Base-by-base conservation (phyloP, 495 filamentous ascomycete species). In the Daldinia bambusicola region DNA sequence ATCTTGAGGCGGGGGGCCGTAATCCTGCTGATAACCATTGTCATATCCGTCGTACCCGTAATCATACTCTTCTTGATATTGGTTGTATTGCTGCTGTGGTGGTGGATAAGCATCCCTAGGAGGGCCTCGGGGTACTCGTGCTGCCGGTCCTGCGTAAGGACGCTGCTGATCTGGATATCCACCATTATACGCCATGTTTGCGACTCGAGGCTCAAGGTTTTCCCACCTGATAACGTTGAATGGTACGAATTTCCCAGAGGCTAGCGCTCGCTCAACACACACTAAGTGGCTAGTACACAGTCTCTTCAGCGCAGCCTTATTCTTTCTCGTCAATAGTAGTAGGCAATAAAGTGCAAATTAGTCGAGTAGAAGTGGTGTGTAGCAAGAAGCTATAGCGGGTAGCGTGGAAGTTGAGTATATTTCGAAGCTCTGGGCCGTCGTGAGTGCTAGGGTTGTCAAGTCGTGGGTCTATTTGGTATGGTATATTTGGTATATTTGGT, bases 11-110 rank as follows among this genome's bases (percentile, higher is more conserved):
- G 80, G 79, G 18, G 74, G 71, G 26, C 73, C 78, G 37, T 77
- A 76, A 26, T 76, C 76, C 68, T 80, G 80, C 40, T 79, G 75
- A 66, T 84, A 83, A 13, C 79, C 83, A 72, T 85, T 79, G 63
- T 86, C 81, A 41, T 83, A 79, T 53, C 78, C 77, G 6, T 84
- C 85, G 62, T 87, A 85, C 26, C 83, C 86, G 63, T 87, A 84
- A 61, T 82, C 84, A 59, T 85, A 80, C 22, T 80, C 76, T 65
- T 88, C 84, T 66, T 83, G 81, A 63, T 86, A 84, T 67, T 81
- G 76, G 41, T 84, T 77, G 73, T 86, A 74, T 71, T 81, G 85
- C 69, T 85, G 75, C 57, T 79, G 80, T 7, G 86, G 87, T 34
- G 86, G 84, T 61, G 82, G 77, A 50, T 83, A 77, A 12, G 34